phyloP scores from a whole-genome alignment of 2,329 filamentous ascomycete species.

The Pseudomassariella vexata region DNA sequence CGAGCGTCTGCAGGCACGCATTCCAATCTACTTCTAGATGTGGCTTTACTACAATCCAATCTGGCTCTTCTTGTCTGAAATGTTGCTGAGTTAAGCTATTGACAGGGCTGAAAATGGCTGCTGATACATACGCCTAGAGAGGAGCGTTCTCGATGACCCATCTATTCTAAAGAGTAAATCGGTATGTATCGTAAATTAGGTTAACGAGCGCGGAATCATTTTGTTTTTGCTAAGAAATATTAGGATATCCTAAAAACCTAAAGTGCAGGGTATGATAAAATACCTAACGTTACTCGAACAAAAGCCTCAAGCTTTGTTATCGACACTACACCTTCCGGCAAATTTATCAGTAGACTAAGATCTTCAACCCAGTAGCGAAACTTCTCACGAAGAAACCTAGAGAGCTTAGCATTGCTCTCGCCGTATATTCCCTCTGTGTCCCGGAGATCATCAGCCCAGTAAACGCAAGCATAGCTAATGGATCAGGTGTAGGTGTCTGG shows the following conservation, averaged over 20 bases:
- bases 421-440: too few species aligned
- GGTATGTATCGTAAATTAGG: slow-evolving; percentile 22
- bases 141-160: slow-evolving; percentile 21
- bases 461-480: slow-evolving; percentile 26
- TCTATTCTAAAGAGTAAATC: slow-evolving; percentile 26
- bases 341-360: slow-evolving; percentile 25
- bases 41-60: slow-evolving; percentile 10
- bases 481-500: slow-evolving; percentile 15
- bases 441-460: slow-evolving; percentile 28
- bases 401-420: too few species aligned
- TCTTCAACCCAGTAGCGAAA: slow-evolving; percentile 38
- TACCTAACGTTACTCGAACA: too few species aligned
- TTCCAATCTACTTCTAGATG: slow-evolving; percentile 4
- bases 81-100: slow-evolving; percentile 12
- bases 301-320: slow-evolving; percentile 14
- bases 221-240: too few species aligned
- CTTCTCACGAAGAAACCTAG: slow-evolving; percentile 26
- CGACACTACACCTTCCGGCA: slow-evolving; percentile 16
- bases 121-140: slow-evolving; percentile 28
- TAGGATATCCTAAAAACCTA: too few species aligned
- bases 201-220: too few species aligned
- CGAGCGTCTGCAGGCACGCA: slow-evolving; percentile 3
- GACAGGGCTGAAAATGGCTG: slow-evolving; percentile 24
- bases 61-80: slow-evolving; percentile 12
- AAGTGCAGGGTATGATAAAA: too few species aligned